Percentiles rank a stretch among this genome's conserved stretches.
Conservation (phyloP, 2,329 filamentous ascomycete genomes). For the Aspergillus oerlinghausenensis region DNA sequence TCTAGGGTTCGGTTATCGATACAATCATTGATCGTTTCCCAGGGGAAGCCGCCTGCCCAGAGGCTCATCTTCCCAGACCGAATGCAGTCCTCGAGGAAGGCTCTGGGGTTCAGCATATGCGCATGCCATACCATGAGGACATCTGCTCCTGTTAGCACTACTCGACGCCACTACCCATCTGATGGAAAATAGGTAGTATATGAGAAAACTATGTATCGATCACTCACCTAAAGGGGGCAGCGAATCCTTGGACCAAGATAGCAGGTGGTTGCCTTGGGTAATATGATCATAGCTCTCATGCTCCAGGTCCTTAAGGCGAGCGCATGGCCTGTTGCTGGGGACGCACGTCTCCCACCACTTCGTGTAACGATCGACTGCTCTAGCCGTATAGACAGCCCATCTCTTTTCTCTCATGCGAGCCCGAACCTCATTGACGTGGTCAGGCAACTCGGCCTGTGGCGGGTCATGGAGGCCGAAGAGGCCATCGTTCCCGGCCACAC, state of each 20-base stretch:
- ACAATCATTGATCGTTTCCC: constrained; percentile 53
- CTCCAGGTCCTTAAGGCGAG: constrained; percentile 15
- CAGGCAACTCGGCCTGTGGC: constrained; percentile 32
- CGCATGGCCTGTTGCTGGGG: constrained; percentile 6
- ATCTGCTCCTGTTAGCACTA: constrained; percentile 43
- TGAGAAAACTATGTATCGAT: not conserved
- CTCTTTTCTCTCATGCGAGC: constrained; percentile 64
- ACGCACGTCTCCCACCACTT: constrained; percentile 56
- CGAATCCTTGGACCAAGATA: constrained; percentile 38
- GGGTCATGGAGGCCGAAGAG: constrained; percentile 60
- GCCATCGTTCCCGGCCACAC: constrained; percentile 61
- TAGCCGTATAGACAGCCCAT: constrained; percentile 66
- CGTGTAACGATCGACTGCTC: constrained; percentile 65
- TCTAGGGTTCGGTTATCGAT: constrained; percentile 57
- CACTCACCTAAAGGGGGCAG: constrained; percentile 58
- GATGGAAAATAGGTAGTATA: no score
- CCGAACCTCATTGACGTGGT: constrained; percentile 41
- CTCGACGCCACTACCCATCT: constrained; percentile 4
- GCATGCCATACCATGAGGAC: constrained; percentile 77
- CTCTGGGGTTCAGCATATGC: constrained; percentile 71
- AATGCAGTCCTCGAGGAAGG: constrained; percentile 70
- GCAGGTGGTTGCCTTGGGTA: constrained; percentile 16
- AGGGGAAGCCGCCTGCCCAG: constrained; percentile 65
- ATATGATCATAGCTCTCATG: constrained; percentile 30
- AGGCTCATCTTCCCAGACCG: constrained; percentile 51